Evolutionary conservation across 768 basidiomycete genomes (phyloP), one percentile per base, ranked within the genome.

Genomic region (Mycena filopes): DNA sequence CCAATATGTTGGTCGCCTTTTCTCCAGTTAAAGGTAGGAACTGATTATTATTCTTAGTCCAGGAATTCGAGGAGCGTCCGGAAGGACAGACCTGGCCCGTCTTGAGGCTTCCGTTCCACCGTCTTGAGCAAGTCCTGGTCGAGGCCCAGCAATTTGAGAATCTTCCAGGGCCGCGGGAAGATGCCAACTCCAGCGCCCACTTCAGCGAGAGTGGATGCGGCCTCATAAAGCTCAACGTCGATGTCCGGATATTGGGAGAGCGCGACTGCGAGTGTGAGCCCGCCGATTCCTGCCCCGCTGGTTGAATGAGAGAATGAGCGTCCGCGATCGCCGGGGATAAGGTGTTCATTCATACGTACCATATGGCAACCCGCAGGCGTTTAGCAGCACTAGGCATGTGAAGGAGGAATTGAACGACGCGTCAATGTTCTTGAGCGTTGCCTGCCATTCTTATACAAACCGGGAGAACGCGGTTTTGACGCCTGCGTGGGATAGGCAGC

Each of bases 121-220:
- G 66, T 66, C 61, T 76, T 75, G 21, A 84, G 73, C 3, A 87
- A 69, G 15, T 83, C 84, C 23, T 82, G 73, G 53, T 85, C 84
- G 13, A 87, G 74, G 20, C 81, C 82, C 36, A 86, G 76, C 69
- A 74, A 78, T 60, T 72, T 74, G n/a, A 84, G 76, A 47, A 85
- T 74, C 63, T 82, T 80, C 85, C 85, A 86, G 59, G 84, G 76
- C 13, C 87, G 82, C 26, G 80, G 79, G 68, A 81, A 88, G 11
- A 89, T 70, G 5, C 84, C 86, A 56, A 89, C 80, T n/a, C 88
- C 88, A 20, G 87, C 87, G n/a, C 88, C 88, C 26, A 88, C 43
- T 73, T 88, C 88, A 26, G 80, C 75, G 45, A 88, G 80, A 55
- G 81, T 74, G 42, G 72, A 70, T 29, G 87, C 82, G 15, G 79